Percentiles rank a stretch among this genome's conserved stretches.
Conservation (phyloP, 345 rosid genomes). For the Salix caprea region DNA sequence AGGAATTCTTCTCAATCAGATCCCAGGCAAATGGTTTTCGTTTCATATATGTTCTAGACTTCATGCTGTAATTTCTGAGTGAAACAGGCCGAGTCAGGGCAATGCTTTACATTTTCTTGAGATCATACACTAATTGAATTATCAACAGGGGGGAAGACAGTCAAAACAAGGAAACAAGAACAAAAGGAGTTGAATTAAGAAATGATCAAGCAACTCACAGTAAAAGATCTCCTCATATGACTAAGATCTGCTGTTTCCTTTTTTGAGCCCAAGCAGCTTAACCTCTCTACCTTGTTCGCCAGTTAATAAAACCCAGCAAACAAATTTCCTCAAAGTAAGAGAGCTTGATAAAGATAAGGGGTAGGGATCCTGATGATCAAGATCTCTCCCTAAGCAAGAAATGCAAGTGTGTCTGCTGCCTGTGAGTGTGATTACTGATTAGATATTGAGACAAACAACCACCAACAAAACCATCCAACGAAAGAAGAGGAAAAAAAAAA, state of each 20-base stretch:
- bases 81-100: slow-evolving; percentile 15
- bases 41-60: too few species aligned
- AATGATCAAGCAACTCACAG: slow-evolving; percentile 46
- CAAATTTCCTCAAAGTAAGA: slow-evolving; percentile 16
- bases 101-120: background rate
- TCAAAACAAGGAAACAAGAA: background rate
- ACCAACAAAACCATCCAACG: slow-evolving; percentile 34
- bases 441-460: slow-evolving; percentile 46
- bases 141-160: background rate
- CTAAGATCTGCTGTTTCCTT: slow-evolving; percentile 48
- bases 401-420: slow-evolving; percentile 18
- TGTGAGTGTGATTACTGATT: slow-evolving; percentile 41
- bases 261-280: slow-evolving; percentile 26
- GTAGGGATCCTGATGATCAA: slow-evolving; percentile 24
- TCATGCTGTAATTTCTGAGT: background rate
- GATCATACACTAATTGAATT: slow-evolving; percentile 14
- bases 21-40: slow-evolving; percentile 11
- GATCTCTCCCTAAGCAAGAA: slow-evolving; percentile 36
- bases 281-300: background rate
- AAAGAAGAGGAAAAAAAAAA: background rate
- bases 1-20: slow-evolving; percentile 5
- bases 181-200: background rate
- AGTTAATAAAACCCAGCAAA: slow-evolving; percentile 8
- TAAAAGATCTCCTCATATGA: slow-evolving; percentile 83
- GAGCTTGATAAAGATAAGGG: slow-evolving; percentile 20